A percentile compares a stretch with the other conserved stretches of the same genome.
These are phyloP conservation scores for Periglandula ipomoeae DNA, from an alignment of 2,329 filamentous ascomycete genomes.

Conservation along the genomic window DNA sequence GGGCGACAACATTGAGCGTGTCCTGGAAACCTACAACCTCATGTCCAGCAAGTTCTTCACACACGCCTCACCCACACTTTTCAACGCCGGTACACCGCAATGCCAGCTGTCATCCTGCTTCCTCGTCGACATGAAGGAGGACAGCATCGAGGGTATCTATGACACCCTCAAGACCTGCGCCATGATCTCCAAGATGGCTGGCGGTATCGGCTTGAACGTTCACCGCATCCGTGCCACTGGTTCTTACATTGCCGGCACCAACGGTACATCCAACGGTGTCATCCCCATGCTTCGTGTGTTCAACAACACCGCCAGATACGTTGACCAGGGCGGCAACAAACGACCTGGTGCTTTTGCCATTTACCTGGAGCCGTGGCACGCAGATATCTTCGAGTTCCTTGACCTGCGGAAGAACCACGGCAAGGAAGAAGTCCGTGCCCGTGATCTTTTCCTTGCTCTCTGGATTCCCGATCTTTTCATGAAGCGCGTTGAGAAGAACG, in stretches of 20 bases:
- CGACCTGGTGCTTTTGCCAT: slow-evolving; percentile 96
- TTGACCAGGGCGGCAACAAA: slow-evolving; percentile 99
- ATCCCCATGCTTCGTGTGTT: slow-evolving; percentile 97
- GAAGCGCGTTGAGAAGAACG: slow-evolving; percentile 97
- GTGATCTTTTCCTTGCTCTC: slow-evolving; percentile 93
- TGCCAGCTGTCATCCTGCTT: slow-evolving; percentile 97
- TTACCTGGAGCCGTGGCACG: slow-evolving; percentile 98
- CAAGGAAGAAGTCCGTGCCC: slow-evolving; percentile 94
- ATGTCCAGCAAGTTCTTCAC: slow-evolving; percentile 99
- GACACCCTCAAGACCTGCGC: slow-evolving; percentile 98
- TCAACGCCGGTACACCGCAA: slow-evolving; percentile 93
- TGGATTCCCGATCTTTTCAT: slow-evolving; percentile 99
- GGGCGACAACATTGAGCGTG: slow-evolving; percentile 87
- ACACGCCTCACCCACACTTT: slow-evolving; percentile 93
- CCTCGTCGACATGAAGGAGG: slow-evolving; percentile 98
- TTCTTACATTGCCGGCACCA: slow-evolving; percentile 96
- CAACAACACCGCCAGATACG: slow-evolving; percentile 98
- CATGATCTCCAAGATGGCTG: slow-evolving; percentile 99
- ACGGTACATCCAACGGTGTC: slow-evolving; percentile 95
- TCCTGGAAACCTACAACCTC: slow-evolving; percentile 95
- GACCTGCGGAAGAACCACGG: slow-evolving; percentile 99
- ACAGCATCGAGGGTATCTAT: slow-evolving; percentile 98
- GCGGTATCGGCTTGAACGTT: slow-evolving; percentile 92
- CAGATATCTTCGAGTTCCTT: slow-evolving; percentile 94
- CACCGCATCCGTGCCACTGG: slow-evolving; percentile 96